Percentiles rank a stretch among this genome's conserved stretches.
These are phyloP conservation scores for Aspergillus puulaauensis DNA, from an alignment of 2,329 filamentous ascomycete genomes.

Conservation along the genomic window DNA sequence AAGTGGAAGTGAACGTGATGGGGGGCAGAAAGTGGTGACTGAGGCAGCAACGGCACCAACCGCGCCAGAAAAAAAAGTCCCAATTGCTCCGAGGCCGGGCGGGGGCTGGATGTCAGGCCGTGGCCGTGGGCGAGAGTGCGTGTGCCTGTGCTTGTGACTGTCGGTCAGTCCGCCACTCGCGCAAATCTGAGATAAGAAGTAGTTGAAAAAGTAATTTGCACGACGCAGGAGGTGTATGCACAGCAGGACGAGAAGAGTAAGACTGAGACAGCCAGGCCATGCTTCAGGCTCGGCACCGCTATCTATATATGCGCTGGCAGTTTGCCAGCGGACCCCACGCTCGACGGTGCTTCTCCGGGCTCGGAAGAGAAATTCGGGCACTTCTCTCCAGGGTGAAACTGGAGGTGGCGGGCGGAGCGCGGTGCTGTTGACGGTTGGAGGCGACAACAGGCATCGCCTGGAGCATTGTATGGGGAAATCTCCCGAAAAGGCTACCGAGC, in stretches of 20 bases:
- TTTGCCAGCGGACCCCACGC: conserved; percentile 10
- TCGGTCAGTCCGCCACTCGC: not conserved
- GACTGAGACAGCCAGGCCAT: not conserved
- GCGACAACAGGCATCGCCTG: conserved; percentile 3
- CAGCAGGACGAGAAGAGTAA: not conserved
- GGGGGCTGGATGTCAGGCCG: not conserved
- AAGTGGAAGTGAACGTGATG: conserved; percentile 11
- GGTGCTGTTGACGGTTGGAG: conserved; percentile 11
- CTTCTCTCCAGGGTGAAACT: conserved; percentile 8
- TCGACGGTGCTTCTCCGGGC: conserved; percentile 15
- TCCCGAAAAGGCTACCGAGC: conserved; percentile 26
- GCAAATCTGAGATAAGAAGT: conserved; percentile 1
- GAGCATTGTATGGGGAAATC: conserved; percentile 19
- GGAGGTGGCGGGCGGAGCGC: conserved; percentile 11
- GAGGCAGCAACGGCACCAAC: not conserved
- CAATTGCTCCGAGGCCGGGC: not conserved
- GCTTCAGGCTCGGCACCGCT: not conserved
- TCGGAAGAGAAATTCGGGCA: conserved; percentile 22
- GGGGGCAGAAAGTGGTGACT: conserved; percentile 2
- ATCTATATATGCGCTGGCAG: conserved; percentile 12
- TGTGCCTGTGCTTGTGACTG: not conserved
- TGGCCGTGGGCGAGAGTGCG: conserved; percentile 4
- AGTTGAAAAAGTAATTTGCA: not conserved
- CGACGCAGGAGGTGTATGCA: not conserved
- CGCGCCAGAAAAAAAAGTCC: not conserved